Conservation (phyloP, 805 yeast species). For the Komagataella populi region DNA sequence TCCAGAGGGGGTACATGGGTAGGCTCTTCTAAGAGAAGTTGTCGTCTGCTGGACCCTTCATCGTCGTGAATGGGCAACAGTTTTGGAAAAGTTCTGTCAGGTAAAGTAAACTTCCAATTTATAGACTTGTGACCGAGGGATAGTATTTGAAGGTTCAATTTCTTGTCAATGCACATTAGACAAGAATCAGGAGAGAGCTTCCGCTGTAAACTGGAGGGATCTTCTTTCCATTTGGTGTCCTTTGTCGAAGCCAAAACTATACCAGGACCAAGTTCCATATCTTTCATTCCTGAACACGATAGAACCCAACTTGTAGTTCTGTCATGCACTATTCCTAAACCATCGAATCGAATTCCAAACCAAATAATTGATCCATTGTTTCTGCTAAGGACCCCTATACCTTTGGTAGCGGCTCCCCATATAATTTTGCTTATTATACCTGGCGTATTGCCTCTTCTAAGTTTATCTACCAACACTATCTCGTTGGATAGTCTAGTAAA, state of each 20-base stretch:
- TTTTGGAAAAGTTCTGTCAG: background rate
- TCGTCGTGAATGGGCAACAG: background rate
- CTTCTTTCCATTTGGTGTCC: background rate
- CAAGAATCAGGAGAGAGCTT: background rate
- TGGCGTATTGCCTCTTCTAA: conserved; percentile 49
- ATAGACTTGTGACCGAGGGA: conserved; percentile 1
- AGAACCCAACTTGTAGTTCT: conserved; percentile 29
- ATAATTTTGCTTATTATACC: conserved; percentile 34
- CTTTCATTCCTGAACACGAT: conserved; percentile 17
- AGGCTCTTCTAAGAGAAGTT: background rate
- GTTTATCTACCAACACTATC: conserved; percentile 41
- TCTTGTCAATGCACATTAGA: background rate
- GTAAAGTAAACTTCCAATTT: conserved; percentile 9
- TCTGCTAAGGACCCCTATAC: conserved; percentile 37
- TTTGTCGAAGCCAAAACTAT: conserved; percentile 14
- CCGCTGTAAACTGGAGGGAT: background rate
- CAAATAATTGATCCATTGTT: conserved; percentile 50
- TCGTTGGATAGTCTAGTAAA: conserved; percentile 34
- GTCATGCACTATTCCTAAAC: conserved; percentile 4
- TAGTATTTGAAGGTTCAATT: background rate
- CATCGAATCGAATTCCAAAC: conserved; percentile 29
- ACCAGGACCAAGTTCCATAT: conserved; percentile 12
- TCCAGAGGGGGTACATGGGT: conserved; percentile 2
- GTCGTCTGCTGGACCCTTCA: background rate
- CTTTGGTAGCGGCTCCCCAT: conserved; percentile 35